Base-by-base conservation (phyloP, 352 stramenopile species). In the Aphanomyces stellatus region DNA sequence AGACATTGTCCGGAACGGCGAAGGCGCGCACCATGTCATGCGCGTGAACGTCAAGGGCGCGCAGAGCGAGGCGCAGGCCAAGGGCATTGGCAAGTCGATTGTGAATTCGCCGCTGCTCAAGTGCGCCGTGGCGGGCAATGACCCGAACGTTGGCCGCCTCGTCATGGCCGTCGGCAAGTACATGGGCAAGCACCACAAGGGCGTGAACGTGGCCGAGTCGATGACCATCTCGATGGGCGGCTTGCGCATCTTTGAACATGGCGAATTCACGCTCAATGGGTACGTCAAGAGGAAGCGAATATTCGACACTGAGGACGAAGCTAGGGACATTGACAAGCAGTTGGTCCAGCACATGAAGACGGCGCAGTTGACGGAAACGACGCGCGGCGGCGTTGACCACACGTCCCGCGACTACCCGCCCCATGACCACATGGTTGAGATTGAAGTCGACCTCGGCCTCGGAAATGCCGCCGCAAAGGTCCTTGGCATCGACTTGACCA, bases 1-100 rank as follows among this genome's bases (percentile, higher is more conserved):
- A 70, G 96, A 99, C 76, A 95, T 99, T 78, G 97, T 99, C 31
- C 91, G 96, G 48, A 99, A 99, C 76, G 97, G 96, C 53, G 97
- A 99, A 78, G 97, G 97, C 17, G 98, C 95, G 28, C 88, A 97
- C 53, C 97, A 99, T 81, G 96, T 99, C 15, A 98, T 99, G 76
- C 82, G 85, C 19, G 90, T 98, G 27, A 74, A 80, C 40, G 96
- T 99, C 60, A 80, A 78, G 35, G 88, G 95, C 37, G 93, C 94
- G 4, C 68, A 76, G 31, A 87, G 81, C 37, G 76, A 82, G 33
- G 75, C 76, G 4, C 90, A 96, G 75, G 88, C 90, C 49, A 89
- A 95, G 69, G 85, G 84, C 25, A 78, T 97, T 19, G 91, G 88
- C 72, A 96, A 96, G 75, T 90, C 81, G n/a, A 75, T 98, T 27